Conservation (phyloP, 805 yeast genomes). For the Pichia gijzeniarum region DNA sequence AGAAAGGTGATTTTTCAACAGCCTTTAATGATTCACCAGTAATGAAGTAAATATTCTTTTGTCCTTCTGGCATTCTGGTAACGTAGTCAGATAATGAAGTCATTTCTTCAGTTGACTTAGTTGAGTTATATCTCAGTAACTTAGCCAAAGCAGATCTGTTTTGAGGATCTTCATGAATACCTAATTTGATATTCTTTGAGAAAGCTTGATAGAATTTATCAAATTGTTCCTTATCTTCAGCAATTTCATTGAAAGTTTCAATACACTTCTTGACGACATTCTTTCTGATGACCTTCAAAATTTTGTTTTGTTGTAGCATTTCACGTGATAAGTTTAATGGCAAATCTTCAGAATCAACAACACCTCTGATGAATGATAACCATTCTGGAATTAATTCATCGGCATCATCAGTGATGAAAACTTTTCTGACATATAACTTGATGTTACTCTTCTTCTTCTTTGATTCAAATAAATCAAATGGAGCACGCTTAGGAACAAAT, state of each 20-base stretch:
- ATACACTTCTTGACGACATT: conserved; percentile 97
- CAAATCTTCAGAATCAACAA: conserved; percentile 98
- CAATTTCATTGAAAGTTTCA: conserved; percentile 98
- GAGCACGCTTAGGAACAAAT: conserved; percentile 98
- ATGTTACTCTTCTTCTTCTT: conserved; percentile 99
- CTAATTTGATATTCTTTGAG: conserved; percentile 96
- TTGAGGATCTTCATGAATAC: conserved; percentile 98
- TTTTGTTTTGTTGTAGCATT: conserved; percentile 99
- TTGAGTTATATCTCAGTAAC: conserved; percentile 93
- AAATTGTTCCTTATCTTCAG: conserved; percentile 98
- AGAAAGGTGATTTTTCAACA: conserved; percentile 98
- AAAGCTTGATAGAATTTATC: conserved; percentile 97
- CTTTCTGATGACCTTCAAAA: conserved; percentile 98
- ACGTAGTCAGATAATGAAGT: conserved; percentile 96
- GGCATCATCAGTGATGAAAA: conserved; percentile 98
- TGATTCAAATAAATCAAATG: conserved; percentile 95
- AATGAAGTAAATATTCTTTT: conserved; percentile 98
- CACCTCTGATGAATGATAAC: conserved; percentile 97
- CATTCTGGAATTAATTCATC: conserved; percentile 99
- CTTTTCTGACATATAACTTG: conserved; percentile 98
- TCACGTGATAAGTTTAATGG: conserved; percentile 99
- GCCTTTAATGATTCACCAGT: conserved; percentile 98
- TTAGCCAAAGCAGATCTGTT: conserved; percentile 95
- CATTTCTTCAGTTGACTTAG: conserved; percentile 89
- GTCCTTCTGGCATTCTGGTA: conserved; percentile 99